Conservation (phyloP, 2,329 filamentous ascomycete genomes). For the Colletotrichum sp. region DNA sequence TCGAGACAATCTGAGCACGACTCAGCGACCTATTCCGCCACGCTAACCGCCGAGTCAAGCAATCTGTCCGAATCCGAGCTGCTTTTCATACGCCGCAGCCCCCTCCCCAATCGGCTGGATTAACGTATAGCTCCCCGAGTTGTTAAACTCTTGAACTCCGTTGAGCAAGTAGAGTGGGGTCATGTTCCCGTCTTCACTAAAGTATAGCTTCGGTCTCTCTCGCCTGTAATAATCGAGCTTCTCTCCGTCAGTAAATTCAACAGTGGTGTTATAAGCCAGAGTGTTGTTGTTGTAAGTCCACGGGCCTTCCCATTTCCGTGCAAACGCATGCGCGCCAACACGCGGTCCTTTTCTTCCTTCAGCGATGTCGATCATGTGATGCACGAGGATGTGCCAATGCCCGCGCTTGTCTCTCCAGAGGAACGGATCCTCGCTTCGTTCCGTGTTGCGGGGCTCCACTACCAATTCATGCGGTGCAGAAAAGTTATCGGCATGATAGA, state of each 20-base stretch:
- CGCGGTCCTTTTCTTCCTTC: conserved; percentile 32
- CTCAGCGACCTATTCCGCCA: neutral
- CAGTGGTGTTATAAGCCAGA: conserved; percentile 30
- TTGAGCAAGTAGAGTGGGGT: conserved; percentile 51
- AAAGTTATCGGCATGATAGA: conserved; percentile 34
- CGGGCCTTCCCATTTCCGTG: conserved; percentile 28
- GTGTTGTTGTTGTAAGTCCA: conserved; percentile 32
- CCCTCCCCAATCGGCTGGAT: conserved; percentile 26
- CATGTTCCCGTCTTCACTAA: conserved; percentile 49
- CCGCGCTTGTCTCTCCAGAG: conserved; percentile 38
- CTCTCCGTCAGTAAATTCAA: conserved; percentile 42
- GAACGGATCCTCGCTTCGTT: conserved; percentile 34
- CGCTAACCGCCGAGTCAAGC: neutral
- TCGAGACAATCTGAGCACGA: neutral
- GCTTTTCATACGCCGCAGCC: neutral
- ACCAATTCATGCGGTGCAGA: conserved; percentile 34
- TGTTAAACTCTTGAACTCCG: conserved; percentile 48
- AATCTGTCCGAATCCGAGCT: neutral
- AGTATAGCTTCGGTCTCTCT: conserved; percentile 54
- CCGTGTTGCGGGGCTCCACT: conserved; percentile 12
- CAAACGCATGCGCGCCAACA: conserved; percentile 34
- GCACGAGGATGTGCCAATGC: conserved; percentile 35
- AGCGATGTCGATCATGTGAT: conserved; percentile 32
- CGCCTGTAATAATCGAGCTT: conserved; percentile 44
- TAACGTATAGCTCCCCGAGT: conserved; percentile 26